These are phyloP conservation scores for Calonectria ilicicola DNA, from an alignment of 2,329 filamentous ascomycete species.

Conservation along the genomic window DNA sequence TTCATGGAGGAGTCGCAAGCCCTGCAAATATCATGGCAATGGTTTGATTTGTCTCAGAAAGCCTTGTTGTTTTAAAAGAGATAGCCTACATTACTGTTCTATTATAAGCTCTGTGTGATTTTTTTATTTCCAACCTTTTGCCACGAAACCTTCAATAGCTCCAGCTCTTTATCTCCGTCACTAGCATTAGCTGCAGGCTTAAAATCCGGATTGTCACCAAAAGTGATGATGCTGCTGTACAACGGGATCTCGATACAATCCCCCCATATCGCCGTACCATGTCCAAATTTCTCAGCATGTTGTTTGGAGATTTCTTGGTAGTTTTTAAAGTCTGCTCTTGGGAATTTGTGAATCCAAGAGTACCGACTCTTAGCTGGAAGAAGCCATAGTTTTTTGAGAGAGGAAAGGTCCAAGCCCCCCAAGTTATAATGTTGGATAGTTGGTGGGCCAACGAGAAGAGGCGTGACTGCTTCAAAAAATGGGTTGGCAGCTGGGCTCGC, in stretches of 20 bases:
- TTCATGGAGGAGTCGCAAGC: slow-evolving; percentile 17
- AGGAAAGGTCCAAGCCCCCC: background rate
- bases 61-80: background rate
- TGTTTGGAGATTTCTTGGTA: background rate
- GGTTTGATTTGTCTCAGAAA: background rate
- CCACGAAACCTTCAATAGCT: background rate
- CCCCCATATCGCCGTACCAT: background rate
- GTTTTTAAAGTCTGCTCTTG: background rate
- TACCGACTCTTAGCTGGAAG: background rate
- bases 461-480: background rate
- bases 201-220: background rate
- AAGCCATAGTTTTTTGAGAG: background rate
- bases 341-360: background rate
- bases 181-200: background rate
- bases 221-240: background rate
- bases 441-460: background rate
- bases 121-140: background rate
- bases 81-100: too few species aligned
- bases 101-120: background rate
- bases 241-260: background rate
- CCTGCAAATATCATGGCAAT: slow-evolving; percentile 25
- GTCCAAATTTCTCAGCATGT: background rate
- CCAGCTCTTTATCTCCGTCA: background rate
- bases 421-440: slow-evolving; percentile 4
- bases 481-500: slow-evolving; percentile 2